phyloP scores from a whole-genome alignment of 1,284 basidiomycete genomes.

The Boletellus sp. region DNA sequence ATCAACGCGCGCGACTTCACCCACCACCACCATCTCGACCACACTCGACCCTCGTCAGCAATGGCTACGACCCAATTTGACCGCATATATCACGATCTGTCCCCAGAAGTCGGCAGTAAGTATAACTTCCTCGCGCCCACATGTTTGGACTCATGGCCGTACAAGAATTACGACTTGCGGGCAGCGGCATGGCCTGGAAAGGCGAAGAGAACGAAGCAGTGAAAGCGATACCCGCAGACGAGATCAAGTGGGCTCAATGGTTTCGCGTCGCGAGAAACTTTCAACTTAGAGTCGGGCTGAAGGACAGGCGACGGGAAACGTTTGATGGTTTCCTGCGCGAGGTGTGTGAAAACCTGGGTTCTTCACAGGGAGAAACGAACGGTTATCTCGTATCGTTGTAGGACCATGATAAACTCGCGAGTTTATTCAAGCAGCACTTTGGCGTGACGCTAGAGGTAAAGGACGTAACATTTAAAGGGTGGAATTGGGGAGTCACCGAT shows the following conservation, averaged over 20 bases:
- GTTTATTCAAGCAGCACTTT: slow-evolving; percentile 84
- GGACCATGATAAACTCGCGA: slow-evolving; percentile 80
- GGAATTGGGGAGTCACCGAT: slow-evolving; percentile 98
- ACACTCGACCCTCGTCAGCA: slow-evolving; percentile 9
- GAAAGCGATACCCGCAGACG: slow-evolving; percentile 63
- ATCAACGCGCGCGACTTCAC: slow-evolving; percentile 14
- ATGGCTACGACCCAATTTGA: slow-evolving; percentile 78
- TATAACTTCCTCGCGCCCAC: slow-evolving; percentile 11
- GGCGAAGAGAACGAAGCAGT: slow-evolving; percentile 64
- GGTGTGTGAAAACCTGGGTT: slow-evolving; percentile 40
- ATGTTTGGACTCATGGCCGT: slow-evolving; percentile 3
- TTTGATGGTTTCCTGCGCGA: slow-evolving; percentile 95
- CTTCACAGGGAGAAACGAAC: slow-evolving; percentile 3
- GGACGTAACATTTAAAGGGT: slow-evolving; percentile 90
- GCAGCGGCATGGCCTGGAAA: slow-evolving; percentile 92
- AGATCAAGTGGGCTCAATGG: slow-evolving; percentile 90
- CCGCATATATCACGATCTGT: slow-evolving; percentile 74
- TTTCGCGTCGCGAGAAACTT: slow-evolving; percentile 88
- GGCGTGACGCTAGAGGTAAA: slow-evolving; percentile 80
- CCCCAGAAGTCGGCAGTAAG: slow-evolving; percentile 78
- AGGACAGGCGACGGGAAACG: slow-evolving; percentile 73
- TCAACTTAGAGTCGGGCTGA: slow-evolving; percentile 81
- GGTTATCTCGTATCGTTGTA: slow-evolving; percentile 28
- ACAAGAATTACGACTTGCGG: slow-evolving; percentile 83
- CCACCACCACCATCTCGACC: neutral